phyloP scores from a whole-genome alignment of 371 early-diverging fungal genomes.

The Phascolomyces articulosus region DNA sequence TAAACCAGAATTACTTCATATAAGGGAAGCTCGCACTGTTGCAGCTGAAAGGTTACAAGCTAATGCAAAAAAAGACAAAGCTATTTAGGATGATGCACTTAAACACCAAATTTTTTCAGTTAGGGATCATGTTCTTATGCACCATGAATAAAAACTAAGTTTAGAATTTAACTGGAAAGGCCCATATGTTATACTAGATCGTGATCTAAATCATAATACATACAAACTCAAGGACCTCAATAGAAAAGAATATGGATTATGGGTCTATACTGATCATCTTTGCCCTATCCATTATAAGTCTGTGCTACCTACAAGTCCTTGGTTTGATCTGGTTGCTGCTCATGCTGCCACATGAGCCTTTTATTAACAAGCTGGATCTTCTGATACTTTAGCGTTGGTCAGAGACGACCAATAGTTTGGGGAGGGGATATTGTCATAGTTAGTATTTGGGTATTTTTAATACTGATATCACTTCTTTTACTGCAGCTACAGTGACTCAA shows the following conservation, averaged over 20 bases:
- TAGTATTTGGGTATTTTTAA: too few relatives aligned
- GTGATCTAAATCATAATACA: not conserved
- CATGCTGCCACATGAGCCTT: not conserved
- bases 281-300: not conserved
- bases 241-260: not conserved
- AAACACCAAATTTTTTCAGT: constrained; percentile 7
- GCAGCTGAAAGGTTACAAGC: not conserved
- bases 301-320: not conserved
- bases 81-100: constrained; percentile 18
- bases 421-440: constrained; percentile 7
- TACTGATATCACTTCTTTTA: too few relatives aligned
- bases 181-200: constrained; percentile 6
- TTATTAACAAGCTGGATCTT: too few relatives aligned
- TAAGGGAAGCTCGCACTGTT: constrained; percentile 4
- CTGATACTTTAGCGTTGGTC: not conserved
- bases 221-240: constrained; percentile 1
- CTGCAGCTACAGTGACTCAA: too few relatives aligned
- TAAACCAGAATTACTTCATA: not conserved
- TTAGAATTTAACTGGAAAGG: constrained; percentile 14
- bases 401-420: not conserved
- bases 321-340: constrained; percentile 1
- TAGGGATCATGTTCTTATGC: constrained; percentile 18
- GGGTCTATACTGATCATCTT: constrained; percentile 7
- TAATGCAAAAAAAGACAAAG: constrained; percentile 22
- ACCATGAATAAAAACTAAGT: constrained; percentile 5